Conservation (phyloP, 805 yeast genomes). For the Ogataea henricii region DNA sequence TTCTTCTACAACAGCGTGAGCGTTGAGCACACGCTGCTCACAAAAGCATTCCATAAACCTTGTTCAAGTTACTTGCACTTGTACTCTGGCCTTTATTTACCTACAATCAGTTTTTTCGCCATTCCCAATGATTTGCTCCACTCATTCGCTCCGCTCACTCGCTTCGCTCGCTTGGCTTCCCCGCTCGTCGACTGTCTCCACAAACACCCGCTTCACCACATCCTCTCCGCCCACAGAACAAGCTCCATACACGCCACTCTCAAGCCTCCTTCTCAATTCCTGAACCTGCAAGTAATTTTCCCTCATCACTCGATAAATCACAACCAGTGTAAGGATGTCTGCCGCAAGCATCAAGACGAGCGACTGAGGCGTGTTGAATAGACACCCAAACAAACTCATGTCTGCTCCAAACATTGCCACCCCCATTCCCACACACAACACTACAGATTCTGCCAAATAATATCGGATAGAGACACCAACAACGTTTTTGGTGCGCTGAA, state of each 20-base stretch:
- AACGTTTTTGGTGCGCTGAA: slow-evolving; percentile 6
- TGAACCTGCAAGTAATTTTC: slow-evolving; percentile 5
- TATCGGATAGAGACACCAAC: slow-evolving; percentile 8
- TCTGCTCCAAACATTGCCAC: not conserved
- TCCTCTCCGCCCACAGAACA: slow-evolving; percentile 1
- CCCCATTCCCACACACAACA: not conserved
- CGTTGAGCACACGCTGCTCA: too few species aligned
- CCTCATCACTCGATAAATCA: slow-evolving; percentile 6
- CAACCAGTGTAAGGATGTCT: slow-evolving; percentile 6
- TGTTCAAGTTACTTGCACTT: too few species aligned
- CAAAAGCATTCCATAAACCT: too few species aligned
- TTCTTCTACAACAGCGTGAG: too few species aligned
- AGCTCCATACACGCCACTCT: not conserved
- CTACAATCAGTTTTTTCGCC: too few species aligned
- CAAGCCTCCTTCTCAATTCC: slow-evolving; percentile 5
- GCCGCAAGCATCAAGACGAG: not conserved
- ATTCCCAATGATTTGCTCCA: not conserved
- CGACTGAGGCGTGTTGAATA: slow-evolving; percentile 3
- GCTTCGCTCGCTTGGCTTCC: not conserved
- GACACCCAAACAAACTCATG: not conserved
- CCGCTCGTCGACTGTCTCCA: slow-evolving; percentile 1
- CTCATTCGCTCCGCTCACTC: too few species aligned
- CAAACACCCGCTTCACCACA: not conserved
- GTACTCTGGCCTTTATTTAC: too few species aligned
- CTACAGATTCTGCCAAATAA: slow-evolving; percentile 5